Base-by-base conservation (phyloP, 345 rosid species). In the Mangifera indica region DNA sequence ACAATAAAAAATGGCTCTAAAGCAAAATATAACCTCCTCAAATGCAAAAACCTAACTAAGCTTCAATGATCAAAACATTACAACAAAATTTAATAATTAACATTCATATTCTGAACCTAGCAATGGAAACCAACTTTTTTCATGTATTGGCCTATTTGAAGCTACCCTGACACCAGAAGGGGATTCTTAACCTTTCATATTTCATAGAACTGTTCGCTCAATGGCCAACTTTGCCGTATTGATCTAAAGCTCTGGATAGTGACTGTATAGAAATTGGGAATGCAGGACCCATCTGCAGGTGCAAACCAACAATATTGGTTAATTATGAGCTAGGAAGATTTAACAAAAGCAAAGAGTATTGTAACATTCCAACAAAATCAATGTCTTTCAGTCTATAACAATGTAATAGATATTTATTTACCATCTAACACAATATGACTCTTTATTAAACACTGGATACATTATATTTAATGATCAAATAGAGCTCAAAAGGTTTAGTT, bases 171-270 rank as follows among this genome's bases (percentile, higher is more conserved):
- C 46, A 3, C 25, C 21, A 37, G 9, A 20, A 66, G 17, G 20
- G 56, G 57, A 14, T n/a, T n/a, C n/a, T n/a, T n/a, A 25, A 9
- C 20, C 3, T 57, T 57, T 32, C 61, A 37, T n/a, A n/a, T 4
- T 26, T 25, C 26, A 56, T n/a, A 0, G 7, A 10, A 32, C 21
- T 52, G 63, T 72, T 79, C 79, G 84, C 64, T 84, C 83, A 45
- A 81, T 80, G 72, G 77, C 83, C 57, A 76, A 15, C 75, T 80
- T 87, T 94, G 89, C 63, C 81, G 79, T 81, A 86, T 63, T 80
- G 84, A 78, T 94, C 99, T 5, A 87, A 97, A 75, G 98, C 99
- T 89, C 92, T 89, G 22, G 99, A 92, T 76, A 95, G 63, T 3
- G 99, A 95, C 76, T 92, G 97, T 82, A 95, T 86, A 45, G 99